Base-by-base conservation (phyloP, 2,329 filamentous ascomycete species). In the Monosporascus cannonballus region DNA sequence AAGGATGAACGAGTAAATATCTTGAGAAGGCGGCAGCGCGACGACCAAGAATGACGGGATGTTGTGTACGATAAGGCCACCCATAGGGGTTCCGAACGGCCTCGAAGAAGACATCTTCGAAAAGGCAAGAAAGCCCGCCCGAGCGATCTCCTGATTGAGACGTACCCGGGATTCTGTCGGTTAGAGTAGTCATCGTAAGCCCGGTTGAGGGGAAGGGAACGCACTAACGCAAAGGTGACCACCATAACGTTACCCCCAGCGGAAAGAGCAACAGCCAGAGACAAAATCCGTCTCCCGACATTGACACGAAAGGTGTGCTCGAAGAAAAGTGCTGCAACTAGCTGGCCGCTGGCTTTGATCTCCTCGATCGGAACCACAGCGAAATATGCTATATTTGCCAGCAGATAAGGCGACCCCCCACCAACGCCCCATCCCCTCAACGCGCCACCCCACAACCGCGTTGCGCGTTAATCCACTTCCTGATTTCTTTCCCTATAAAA, bases 181-280 rank as follows among this genome's bases (percentile, higher is more conserved):
- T 53, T 45, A 17, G n/a, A 39, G 22, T n/a, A 14, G 11, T 20
- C 24, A 18, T 39, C 6, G 24, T n/a, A 36, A 34, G 27, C 20
- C 6, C 15, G 4, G 14, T 2, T n/a, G 1, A 36, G 30, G 17
- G n/a, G 24, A 54, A 27, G 58, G 39, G 20, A 36, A 67, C 76
- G 61, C 72, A 86, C 85, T 66, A 85, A 67, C 1, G 84, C 77
- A 64, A 89, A 90, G 0, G 83, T 83, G 2, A 87, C 84, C 0
- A 87, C 84, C 78, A 90, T 84, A 15, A 90, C 85, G 63, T 90
- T 90, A 0, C 86, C 87, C 2, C 76, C 79, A 0, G 84, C 85
- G 1, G 84, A 87, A 24, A 87, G 69, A 0, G 86, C 86, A 36
- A 90, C 83, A 0, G 82, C 79, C 8, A 87, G 66, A 0, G 85